These are phyloP conservation scores for Erodium maritimum DNA, from an alignment of 345 rosid species.

Conservation along the genomic window DNA sequence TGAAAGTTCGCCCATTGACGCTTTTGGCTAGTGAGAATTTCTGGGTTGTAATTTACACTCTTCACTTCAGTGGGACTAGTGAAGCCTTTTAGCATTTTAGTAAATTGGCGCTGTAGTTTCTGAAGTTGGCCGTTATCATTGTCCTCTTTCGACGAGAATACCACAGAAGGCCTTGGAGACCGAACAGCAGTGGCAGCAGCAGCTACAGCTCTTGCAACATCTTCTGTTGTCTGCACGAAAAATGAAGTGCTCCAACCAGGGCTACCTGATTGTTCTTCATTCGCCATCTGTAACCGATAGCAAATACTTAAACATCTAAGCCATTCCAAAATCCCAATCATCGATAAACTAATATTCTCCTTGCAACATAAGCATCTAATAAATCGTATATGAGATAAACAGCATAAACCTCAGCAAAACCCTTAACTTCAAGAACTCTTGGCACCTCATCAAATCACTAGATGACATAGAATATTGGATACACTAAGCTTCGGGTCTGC, in stretches of 20 bases:
- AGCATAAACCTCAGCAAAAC: not conserved
- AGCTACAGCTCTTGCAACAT: slow-evolving; percentile 70
- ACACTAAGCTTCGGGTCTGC: too few relatives aligned
- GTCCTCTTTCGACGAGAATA: slow-evolving; percentile 63
- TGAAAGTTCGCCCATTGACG: slow-evolving; percentile 88
- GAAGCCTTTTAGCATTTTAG: slow-evolving; percentile 59
- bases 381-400: not conserved
- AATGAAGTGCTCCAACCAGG: slow-evolving; percentile 78
- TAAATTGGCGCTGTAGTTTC: slow-evolving; percentile 56
- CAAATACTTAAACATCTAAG: not conserved
- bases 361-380: not conserved
- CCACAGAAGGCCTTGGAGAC: slow-evolving; percentile 80
- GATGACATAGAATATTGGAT: not conserved
- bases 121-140: slow-evolving; percentile 47
- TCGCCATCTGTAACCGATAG: slow-evolving; percentile 45
- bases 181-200: slow-evolving; percentile 62
- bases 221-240: slow-evolving; percentile 59
- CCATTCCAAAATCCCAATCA: not conserved
- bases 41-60: slow-evolving; percentile 59
- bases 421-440: not conserved
- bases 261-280: slow-evolving; percentile 54
- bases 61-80: slow-evolving; percentile 51
- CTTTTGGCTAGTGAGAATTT: slow-evolving; percentile 89
- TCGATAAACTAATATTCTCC: not conserved
- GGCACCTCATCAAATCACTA: not conserved